These are phyloP conservation scores for Eruca vesicaria DNA, from an alignment of 441 rosid genomes.

Conservation along the genomic window DNA sequence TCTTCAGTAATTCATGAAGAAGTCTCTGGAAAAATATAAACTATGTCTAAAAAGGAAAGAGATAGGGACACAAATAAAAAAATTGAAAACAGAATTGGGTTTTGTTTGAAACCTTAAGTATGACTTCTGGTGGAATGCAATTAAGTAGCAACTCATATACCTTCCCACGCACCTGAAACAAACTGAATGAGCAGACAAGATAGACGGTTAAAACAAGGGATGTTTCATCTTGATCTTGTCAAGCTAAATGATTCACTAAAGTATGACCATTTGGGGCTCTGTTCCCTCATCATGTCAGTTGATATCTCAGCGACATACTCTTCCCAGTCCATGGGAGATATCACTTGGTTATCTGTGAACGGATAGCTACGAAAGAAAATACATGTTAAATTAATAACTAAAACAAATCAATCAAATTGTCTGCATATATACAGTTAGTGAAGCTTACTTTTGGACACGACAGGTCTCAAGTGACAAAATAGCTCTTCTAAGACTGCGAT, in stretches of 20 bases:
- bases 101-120: conserved; percentile 67
- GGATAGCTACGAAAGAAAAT: conserved; percentile 64
- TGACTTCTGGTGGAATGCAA: conserved; percentile 84
- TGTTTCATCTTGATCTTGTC: background rate
- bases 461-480: conserved; percentile 87
- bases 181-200: conserved; percentile 45
- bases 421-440: background rate
- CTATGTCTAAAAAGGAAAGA: background rate
- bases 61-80: background rate
- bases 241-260: background rate
- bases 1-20: conserved; percentile 74
- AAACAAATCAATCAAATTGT: background rate
- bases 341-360: conserved; percentile 64
- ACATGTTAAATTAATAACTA: background rate
- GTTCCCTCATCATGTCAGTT: conserved; percentile 88
- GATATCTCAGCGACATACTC: conserved; percentile 87
- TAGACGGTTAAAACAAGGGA: background rate
- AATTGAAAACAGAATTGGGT: background rate
- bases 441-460: conserved; percentile 86
- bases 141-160: conserved; percentile 80
- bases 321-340: conserved; percentile 96
- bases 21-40: conserved; percentile 50
- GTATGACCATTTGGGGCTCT: conserved; percentile 83
- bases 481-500: conserved; percentile 84
- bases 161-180: conserved; percentile 88